Conservation (phyloP, 2,329 filamentous ascomycete genomes). For the Hypoxylon sp. region DNA sequence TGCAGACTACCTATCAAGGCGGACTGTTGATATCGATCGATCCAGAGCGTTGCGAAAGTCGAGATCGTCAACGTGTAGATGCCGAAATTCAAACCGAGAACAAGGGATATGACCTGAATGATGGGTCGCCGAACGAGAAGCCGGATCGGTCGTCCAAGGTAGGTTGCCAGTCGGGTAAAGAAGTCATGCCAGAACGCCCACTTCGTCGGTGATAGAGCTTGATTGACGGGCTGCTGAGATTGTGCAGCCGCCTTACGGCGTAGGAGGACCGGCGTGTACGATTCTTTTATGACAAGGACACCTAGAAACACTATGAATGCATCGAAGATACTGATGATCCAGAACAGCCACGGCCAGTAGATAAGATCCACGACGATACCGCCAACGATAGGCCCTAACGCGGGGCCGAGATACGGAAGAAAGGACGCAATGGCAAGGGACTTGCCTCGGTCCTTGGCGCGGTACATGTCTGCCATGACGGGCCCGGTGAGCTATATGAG, state of each 20-base stretch:
- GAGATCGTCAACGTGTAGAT: constrained; percentile 66
- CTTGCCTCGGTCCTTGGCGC: constrained; percentile 54
- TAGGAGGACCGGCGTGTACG: constrained; percentile 74
- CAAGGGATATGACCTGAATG: constrained; percentile 60
- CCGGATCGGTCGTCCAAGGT: constrained; percentile 59
- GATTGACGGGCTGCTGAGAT: constrained; percentile 62
- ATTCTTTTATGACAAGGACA: constrained; percentile 70
- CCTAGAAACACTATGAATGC: constrained; percentile 67
- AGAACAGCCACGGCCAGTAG: constrained; percentile 79
- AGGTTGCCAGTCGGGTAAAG: constrained; percentile 52
- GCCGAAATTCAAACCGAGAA: constrained; percentile 63
- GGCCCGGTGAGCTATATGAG: constrained; percentile 51
- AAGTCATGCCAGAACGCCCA: constrained; percentile 38
- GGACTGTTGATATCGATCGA: constrained; percentile 60
- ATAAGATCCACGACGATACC: constrained; percentile 73
- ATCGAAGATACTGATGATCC: constrained; percentile 70
- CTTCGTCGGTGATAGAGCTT: constrained; percentile 55
- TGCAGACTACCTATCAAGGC: constrained; percentile 61
- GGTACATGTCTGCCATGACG: constrained; percentile 56
- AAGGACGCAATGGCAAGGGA: constrained; percentile 53
- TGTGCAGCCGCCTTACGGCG: constrained; percentile 65
- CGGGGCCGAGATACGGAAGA: constrained; percentile 67
- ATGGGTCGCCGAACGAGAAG: constrained; percentile 62
- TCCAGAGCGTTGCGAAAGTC: constrained; percentile 64
- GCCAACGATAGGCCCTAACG: constrained; percentile 75